phyloP scores from a whole-genome alignment of 108 stramenopile species.

The Conticribra weissflogii region DNA sequence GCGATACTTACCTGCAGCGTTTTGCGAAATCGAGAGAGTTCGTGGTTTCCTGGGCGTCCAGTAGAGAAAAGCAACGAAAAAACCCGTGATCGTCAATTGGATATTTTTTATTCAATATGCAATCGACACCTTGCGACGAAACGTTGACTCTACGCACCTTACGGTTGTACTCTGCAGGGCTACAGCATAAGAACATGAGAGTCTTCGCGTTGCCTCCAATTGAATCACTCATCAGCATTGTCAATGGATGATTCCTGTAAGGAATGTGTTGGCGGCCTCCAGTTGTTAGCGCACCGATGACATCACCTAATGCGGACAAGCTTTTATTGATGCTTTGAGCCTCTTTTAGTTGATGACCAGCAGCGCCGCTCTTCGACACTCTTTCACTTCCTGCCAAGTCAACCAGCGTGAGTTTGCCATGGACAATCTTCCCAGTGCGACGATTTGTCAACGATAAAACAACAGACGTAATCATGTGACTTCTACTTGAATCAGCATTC shows the following conservation, averaged over 20 bases:
- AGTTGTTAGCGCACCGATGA: slow-evolving; percentile 67
- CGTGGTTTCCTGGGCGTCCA: slow-evolving; percentile 56
- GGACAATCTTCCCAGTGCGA: slow-evolving; percentile 39
- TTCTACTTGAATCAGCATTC: slow-evolving; percentile 71
- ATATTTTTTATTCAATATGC: no score
- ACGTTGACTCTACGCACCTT: no score
- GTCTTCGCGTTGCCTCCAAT: slow-evolving; percentile 79
- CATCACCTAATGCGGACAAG: slow-evolving; percentile 73
- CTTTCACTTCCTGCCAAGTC: slow-evolving; percentile 88
- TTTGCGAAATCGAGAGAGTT: slow-evolving; percentile 53
- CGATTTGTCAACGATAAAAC: slow-evolving; percentile 46
- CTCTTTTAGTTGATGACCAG: slow-evolving; percentile 64
- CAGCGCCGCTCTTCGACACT: slow-evolving; percentile 66
- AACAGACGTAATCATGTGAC: slow-evolving; percentile 62
- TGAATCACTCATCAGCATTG: slow-evolving; percentile 72
- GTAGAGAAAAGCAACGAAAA: no score
- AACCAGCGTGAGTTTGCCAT: slow-evolving; percentile 77
- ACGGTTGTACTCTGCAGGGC: slow-evolving; percentile 76
- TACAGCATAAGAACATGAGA: slow-evolving; percentile 77
- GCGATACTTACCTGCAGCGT: slow-evolving; percentile 26
- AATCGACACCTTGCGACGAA: no score
- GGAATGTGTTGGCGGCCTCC: slow-evolving; percentile 62
- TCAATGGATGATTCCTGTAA: slow-evolving; percentile 77
- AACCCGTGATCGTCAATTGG: no score
- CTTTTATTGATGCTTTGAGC: slow-evolving; percentile 78